A percentile compares a stretch with the other conserved stretches of the same genome.
Conservation (phyloP, 2,329 filamentous ascomycete genomes). For the Pyrenochaeta sp. region DNA sequence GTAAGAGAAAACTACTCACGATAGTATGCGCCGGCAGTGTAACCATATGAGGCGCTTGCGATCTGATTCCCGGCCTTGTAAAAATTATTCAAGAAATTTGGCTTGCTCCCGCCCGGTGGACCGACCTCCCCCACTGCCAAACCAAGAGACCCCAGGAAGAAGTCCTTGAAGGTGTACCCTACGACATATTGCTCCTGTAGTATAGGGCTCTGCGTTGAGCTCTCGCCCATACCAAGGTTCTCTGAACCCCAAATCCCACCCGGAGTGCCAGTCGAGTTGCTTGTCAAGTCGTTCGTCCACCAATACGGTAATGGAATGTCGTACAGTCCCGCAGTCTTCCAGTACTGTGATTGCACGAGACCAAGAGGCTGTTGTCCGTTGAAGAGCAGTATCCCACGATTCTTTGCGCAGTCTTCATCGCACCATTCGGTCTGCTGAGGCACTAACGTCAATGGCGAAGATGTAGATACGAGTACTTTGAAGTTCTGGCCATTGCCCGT, state of each 20-base stretch:
- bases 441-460: slow-evolving; percentile 33
- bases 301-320: slow-evolving; percentile 29
- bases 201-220: slow-evolving; percentile 18
- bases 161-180: slow-evolving; percentile 24
- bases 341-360: slow-evolving; percentile 25
- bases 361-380: slow-evolving; percentile 29
- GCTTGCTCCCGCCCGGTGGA: slow-evolving; percentile 7
- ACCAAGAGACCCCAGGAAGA: slow-evolving; percentile 45
- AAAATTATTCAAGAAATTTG: slow-evolving; percentile 35
- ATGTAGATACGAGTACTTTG: slow-evolving; percentile 44
- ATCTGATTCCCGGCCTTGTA: slow-evolving; percentile 10
- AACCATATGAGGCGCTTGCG: slow-evolving; percentile 44
- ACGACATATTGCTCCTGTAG: slow-evolving; percentile 30
- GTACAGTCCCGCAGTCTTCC: slow-evolving; percentile 24
- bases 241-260: slow-evolving; percentile 30
- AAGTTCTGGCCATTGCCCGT: slow-evolving; percentile 47
- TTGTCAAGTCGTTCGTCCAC: slow-evolving; percentile 16
- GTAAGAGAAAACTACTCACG: slow-evolving; percentile 32
- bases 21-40: slow-evolving; percentile 47
- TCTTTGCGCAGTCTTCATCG: slow-evolving; percentile 32
- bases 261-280: slow-evolving; percentile 10
- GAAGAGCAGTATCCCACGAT: slow-evolving; percentile 37
- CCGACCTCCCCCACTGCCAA: slow-evolving; percentile 25
- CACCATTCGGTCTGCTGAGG: slow-evolving; percentile 41
- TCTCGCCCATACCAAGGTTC: slow-evolving; percentile 39